phyloP scores from a whole-genome alignment of 345 rosid genomes.

The Gossypium thurberi region DNA sequence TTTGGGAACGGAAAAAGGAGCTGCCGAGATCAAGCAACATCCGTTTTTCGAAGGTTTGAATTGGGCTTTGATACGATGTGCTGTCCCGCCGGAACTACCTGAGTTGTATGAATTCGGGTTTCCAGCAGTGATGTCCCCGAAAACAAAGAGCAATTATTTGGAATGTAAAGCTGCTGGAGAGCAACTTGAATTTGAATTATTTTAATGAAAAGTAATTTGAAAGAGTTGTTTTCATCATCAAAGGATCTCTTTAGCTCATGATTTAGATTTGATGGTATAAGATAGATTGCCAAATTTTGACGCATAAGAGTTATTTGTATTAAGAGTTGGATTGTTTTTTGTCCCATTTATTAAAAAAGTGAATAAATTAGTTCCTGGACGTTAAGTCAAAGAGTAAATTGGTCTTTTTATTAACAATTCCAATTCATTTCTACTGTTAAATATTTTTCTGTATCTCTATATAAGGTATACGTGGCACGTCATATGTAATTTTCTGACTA shows the following conservation, averaged over 20 bases:
- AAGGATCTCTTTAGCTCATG: constrained; percentile 9
- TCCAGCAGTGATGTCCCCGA: constrained; percentile 24
- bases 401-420: accelerated
- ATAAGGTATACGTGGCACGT: too few relatives aligned
- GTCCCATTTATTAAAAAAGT: too few relatives aligned
- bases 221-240: too few relatives aligned
- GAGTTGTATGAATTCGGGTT: constrained; percentile 48
- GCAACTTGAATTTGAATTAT: constrained; percentile 83
- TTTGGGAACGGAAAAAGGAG: constrained; percentile 66
- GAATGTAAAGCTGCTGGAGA: constrained; percentile 70
- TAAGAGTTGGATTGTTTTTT: too few relatives aligned
- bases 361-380: too few relatives aligned
- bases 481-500: too few relatives aligned
- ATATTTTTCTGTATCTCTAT: too few relatives aligned
- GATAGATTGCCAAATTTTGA: constrained; percentile 24
- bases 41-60: constrained; percentile 84
- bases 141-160: constrained; percentile 37
- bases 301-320: not conserved
- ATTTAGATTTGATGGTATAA: constrained; percentile 27
- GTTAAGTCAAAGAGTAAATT: too few relatives aligned
- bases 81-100: constrained; percentile 72
- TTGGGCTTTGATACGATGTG: constrained; percentile 87
- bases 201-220: constrained; percentile 28
- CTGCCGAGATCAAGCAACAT: constrained; percentile 89
- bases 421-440: too few relatives aligned